A percentile compares a stretch with the other conserved stretches of the same genome.
phyloP scores from a whole-genome alignment of 805 yeast species.

The Saturnispora hagleri region DNA sequence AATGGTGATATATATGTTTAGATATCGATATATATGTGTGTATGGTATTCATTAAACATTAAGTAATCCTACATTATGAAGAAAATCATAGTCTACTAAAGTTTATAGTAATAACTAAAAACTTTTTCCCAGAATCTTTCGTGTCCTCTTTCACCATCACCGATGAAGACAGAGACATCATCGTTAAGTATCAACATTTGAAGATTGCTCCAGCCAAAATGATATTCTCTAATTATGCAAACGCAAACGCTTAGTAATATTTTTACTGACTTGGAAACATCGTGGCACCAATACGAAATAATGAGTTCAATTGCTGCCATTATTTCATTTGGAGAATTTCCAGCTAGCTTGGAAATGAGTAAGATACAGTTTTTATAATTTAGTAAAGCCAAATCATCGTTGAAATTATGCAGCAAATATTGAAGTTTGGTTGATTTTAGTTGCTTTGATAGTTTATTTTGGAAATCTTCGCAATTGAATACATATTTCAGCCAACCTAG shows the following conservation, averaged over 20 bases:
- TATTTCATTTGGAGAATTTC: neutral
- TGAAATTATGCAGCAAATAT: constrained; percentile 18
- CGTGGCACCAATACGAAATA: constrained; percentile 17
- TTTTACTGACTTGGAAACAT: constrained; percentile 4
- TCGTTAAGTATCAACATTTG: constrained; percentile 18
- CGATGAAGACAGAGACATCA: constrained; percentile 13
- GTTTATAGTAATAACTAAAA: constrained; percentile 19
- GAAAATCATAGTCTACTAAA: constrained; percentile 9
- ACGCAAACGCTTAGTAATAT: constrained; percentile 30
- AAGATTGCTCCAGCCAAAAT: constrained; percentile 39
- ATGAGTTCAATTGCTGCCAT: constrained; percentile 20
- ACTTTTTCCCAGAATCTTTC: constrained; percentile 25
- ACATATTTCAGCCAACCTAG: constrained; percentile 20
- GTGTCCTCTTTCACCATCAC: constrained; percentile 15
- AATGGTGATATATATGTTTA: neutral
- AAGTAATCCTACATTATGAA: neutral
- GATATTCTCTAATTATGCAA: constrained; percentile 38
- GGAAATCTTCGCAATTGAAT: constrained; percentile 16
- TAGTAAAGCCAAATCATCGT: constrained; percentile 20
- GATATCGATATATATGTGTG: neutral
- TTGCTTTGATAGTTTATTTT: constrained; percentile 17
- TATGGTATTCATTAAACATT: neutral
- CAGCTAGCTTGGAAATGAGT: constrained; percentile 11
- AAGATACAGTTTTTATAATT: constrained; percentile 14
- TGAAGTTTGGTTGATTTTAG: constrained; percentile 14